A percentile compares a stretch with the other conserved stretches of the same genome.
These are phyloP conservation scores for Aspergillus versicolor DNA, from an alignment of 2,329 filamentous ascomycete species.

Conservation along the genomic window DNA sequence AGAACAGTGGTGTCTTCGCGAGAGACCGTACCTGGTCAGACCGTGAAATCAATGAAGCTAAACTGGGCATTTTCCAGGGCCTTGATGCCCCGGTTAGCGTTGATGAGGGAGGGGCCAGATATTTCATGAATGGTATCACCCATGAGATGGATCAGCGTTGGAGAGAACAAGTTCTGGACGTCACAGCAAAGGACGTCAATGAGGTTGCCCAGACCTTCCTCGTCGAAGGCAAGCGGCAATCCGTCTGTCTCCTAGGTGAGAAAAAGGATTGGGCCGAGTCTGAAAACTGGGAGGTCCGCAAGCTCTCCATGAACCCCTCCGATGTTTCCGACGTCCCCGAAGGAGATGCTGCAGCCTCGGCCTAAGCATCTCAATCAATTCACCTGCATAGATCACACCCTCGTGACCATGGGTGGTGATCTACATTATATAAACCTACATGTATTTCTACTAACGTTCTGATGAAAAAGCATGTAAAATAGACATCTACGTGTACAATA, in stretches of 20 bases:
- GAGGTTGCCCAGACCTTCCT: constrained; percentile 79
- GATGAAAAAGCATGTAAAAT: constrained; percentile 17
- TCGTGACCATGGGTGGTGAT: background rate
- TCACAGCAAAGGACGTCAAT: constrained; percentile 75
- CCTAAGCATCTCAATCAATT: constrained; percentile 15
- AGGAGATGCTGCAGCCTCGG: constrained; percentile 22
- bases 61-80: constrained; percentile 88
- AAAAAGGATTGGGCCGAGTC: constrained; percentile 70
- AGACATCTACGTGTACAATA: constrained; percentile 23
- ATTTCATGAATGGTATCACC: constrained; percentile 81
- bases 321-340: constrained; percentile 15
- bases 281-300: constrained; percentile 72
- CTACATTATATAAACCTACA: constrained; percentile 1
- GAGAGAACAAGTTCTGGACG: constrained; percentile 81
- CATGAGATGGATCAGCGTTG: constrained; percentile 85
- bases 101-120: constrained; percentile 80
- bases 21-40: constrained; percentile 77
- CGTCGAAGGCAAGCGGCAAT: constrained; percentile 63
- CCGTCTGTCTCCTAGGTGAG: constrained; percentile 75
- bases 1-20: constrained; percentile 78
- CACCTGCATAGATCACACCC: background rate
- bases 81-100: constrained; percentile 87
- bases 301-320: constrained; percentile 62
- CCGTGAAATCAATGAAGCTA: constrained; percentile 90
- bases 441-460: constrained; percentile 20